These are phyloP conservation scores for Exidia glandulosa DNA, from an alignment of 768 basidiomycete genomes.

Conservation along the genomic window DNA sequence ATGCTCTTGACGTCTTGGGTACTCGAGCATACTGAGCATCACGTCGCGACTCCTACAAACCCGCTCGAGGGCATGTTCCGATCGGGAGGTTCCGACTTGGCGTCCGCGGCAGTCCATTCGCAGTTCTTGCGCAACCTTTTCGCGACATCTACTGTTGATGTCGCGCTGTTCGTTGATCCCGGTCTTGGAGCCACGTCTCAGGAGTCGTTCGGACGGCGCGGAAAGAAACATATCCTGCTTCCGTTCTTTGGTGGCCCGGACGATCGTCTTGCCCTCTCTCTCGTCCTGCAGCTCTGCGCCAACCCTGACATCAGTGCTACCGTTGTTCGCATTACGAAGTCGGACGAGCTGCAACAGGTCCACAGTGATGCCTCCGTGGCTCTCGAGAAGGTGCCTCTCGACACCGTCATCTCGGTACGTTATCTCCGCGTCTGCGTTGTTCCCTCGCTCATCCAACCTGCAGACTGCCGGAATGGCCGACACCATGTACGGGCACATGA, in stretches of 20 bases:
- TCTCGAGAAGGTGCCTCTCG: neutral
- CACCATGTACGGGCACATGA: constrained; percentile 58
- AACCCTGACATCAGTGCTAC: constrained; percentile 59
- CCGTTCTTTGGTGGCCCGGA: constrained; percentile 95
- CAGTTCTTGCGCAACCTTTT: constrained; percentile 83
- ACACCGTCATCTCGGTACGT: constrained; percentile 3
- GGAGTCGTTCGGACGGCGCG: constrained; percentile 12
- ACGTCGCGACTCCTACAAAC: constrained; percentile 26
- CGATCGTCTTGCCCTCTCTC: constrained; percentile 72
- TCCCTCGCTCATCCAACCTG: neutral
- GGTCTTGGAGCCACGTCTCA: constrained; percentile 28
- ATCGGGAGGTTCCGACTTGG: constrained; percentile 34
- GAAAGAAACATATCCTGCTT: constrained; percentile 57
- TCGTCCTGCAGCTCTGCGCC: constrained; percentile 69
- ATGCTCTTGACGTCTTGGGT: constrained; percentile 84
- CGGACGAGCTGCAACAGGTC: constrained; percentile 14
- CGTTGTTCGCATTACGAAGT: constrained; percentile 50
- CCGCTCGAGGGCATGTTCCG: constrained; percentile 78
- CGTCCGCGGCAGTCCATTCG: constrained; percentile 52
- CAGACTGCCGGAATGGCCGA: constrained; percentile 47
- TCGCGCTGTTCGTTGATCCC: constrained; percentile 79
- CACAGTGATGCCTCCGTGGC: constrained; percentile 3
- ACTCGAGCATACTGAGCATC: constrained; percentile 24
- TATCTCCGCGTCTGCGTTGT: constrained; percentile 1
- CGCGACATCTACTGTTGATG: constrained; percentile 55